These are phyloP conservation scores for Ceratorhiza oryzae-sativae DNA, from an alignment of 1,284 basidiomycete genomes.

Conservation along the genomic window DNA sequence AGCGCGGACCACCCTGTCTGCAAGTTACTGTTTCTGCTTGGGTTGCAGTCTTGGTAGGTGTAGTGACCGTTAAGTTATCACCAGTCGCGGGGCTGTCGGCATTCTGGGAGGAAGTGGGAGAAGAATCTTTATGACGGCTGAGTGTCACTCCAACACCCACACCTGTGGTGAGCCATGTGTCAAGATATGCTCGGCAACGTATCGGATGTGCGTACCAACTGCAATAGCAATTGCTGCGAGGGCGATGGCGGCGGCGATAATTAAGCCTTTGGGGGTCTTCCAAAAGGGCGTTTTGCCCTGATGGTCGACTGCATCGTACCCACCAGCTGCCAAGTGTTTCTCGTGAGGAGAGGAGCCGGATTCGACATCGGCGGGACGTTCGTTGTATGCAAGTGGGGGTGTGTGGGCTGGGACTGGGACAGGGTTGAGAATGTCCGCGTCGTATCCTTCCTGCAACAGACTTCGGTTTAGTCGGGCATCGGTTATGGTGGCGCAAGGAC, in stretches of 20 bases:
- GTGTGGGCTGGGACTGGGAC: background rate
- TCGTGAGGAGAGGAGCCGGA: conserved; percentile 17
- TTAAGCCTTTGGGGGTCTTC: conserved; percentile 31
- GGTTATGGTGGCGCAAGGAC: too few relatives aligned
- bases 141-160: conserved; percentile 9
- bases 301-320: conserved; percentile 4
- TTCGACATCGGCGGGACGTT: conserved; percentile 13
- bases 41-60: too few relatives aligned
- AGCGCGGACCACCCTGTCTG: too few relatives aligned
- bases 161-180: background rate
- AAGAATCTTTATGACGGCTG: background rate
- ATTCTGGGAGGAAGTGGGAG: background rate
- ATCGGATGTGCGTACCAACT: conserved; percentile 5
- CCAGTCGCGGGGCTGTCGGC: background rate
- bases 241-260: conserved; percentile 24
- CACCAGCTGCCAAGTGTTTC: conserved; percentile 27
- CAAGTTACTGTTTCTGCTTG: too few relatives aligned
- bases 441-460: conserved; percentile 20
- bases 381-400: background rate
- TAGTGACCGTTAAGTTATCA: too few relatives aligned
- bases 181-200: background rate
- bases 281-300: conserved; percentile 10
- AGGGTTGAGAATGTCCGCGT: conserved; percentile 32
- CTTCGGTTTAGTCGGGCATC: background rate
- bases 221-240: conserved; percentile 8